phyloP scores from a whole-genome alignment of 257 asterid species.

The Vinca minor region DNA sequence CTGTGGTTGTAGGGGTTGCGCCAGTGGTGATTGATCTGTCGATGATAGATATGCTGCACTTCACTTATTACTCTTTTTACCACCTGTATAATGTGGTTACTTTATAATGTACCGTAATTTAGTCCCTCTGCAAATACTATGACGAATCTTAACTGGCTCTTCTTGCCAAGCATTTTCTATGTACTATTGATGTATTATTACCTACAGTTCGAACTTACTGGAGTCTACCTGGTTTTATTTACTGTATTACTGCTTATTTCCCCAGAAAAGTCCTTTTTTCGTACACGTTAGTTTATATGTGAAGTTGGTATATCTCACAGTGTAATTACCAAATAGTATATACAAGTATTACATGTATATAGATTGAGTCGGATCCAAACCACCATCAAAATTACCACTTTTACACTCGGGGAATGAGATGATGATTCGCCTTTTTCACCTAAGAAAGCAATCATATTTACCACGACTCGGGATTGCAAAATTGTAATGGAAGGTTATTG shows the following conservation, averaged over 20 bases:
- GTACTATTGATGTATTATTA: neutral
- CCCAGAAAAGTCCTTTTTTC: too few relatives aligned
- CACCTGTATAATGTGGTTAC: neutral
- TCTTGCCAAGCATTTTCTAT: neutral
- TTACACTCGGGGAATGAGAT: neutral
- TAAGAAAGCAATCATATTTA: too few relatives aligned
- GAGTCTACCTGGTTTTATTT: neutral
- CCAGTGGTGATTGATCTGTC: constrained; percentile 77
- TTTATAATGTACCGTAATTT: neutral
- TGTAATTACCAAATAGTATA: too few relatives aligned
- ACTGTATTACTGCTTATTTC: neutral
- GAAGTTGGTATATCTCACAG: too few relatives aligned
- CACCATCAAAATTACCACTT: neutral
- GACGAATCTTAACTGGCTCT: neutral
- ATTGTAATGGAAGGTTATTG: too few relatives aligned
- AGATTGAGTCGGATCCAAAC: constrained; percentile 7
- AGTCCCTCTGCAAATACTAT: neutral
- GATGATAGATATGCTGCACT: too few relatives aligned
- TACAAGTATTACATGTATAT: too few relatives aligned
- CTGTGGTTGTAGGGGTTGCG: constrained; percentile 85
- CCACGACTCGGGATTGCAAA: too few relatives aligned
- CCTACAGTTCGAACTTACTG: neutral
- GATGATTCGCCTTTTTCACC: neutral
- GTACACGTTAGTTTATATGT: too few relatives aligned
- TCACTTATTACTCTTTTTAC: neutral